Evolutionary conservation across 2,329 filamentous ascomycete species (phyloP).

Genomic region (Colletotrichum sp.): DNA sequence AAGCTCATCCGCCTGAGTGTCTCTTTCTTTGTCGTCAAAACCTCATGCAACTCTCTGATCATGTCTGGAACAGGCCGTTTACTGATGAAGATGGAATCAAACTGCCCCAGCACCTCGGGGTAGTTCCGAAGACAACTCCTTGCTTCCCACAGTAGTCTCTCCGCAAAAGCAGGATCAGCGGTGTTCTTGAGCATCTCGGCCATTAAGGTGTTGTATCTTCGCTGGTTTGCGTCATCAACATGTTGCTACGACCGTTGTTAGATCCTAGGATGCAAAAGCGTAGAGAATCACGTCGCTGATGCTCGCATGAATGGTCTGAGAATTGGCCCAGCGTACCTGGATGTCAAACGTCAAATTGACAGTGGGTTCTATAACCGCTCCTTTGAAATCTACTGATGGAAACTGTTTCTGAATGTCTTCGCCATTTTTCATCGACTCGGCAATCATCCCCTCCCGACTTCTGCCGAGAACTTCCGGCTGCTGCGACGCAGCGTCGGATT

Average conservation of each 20-base stretch:
- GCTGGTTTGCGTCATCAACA: slow-evolving; percentile 9
- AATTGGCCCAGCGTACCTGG: neutral
- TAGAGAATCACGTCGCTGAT: neutral
- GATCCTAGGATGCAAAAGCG: neutral
- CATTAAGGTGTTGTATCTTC: slow-evolving; percentile 13
- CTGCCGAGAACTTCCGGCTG: neutral
- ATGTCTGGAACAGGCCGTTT: neutral
- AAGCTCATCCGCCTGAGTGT: slow-evolving; percentile 3
- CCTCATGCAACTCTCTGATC: slow-evolving; percentile 6
- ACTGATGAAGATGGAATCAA: slow-evolving; percentile 4
- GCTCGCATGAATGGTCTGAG: neutral
- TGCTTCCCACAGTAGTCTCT: slow-evolving; percentile 10
- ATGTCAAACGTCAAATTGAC: slow-evolving; percentile 13
- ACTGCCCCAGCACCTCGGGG: neutral
- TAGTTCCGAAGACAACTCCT: slow-evolving; percentile 2
- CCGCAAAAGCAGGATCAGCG: neutral
- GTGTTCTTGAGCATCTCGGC: slow-evolving; percentile 12
- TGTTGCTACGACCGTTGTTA: neutral
- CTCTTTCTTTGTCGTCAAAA: slow-evolving; percentile 3
- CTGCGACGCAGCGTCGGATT: neutral
- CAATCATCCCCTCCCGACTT: slow-evolving; percentile 11
- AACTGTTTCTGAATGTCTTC: neutral
- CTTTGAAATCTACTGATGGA: slow-evolving; percentile 9
- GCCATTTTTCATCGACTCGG: slow-evolving; percentile 1
- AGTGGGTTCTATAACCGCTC: neutral